Percentiles rank a stretch among this genome's conserved stretches.
Evolutionary conservation across 1,284 basidiomycete genomes (phyloP).

Genomic region (Farysia itapuensis): DNA sequence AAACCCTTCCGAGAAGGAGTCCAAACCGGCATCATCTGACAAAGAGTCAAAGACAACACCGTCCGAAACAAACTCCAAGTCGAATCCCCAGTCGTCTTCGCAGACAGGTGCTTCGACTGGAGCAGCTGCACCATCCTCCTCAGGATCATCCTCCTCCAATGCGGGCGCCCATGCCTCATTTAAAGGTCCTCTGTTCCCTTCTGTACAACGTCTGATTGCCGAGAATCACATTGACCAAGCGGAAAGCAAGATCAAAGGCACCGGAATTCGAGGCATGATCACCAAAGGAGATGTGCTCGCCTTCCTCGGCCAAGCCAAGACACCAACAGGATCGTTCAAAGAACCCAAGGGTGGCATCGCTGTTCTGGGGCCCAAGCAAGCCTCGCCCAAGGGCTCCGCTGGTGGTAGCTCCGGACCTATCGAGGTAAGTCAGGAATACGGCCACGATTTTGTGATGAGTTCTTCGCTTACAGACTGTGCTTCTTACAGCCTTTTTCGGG

Average conservation of each 20-base stretch:
- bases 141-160: constrained; percentile 18
- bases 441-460: background rate
- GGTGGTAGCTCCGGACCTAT: constrained; percentile 7
- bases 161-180: constrained; percentile 3
- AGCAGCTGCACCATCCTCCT: constrained; percentile 14
- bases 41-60: constrained; percentile 3
- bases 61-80: constrained; percentile 4
- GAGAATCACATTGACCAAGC: constrained; percentile 55
- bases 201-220: constrained; percentile 58
- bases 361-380: constrained; percentile 37
- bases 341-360: constrained; percentile 35
- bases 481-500: constrained; percentile 22
- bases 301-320: constrained; percentile 54
- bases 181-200: constrained; percentile 54
- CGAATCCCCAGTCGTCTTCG: constrained; percentile 10
- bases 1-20: constrained; percentile 5
- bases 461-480: background rate
- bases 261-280: constrained; percentile 60
- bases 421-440: constrained; percentile 1
- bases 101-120: constrained; percentile 29
- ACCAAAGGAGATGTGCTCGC: constrained; percentile 63
- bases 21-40: background rate
- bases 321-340: constrained; percentile 50
- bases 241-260: constrained; percentile 59
- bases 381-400: constrained; percentile 18